Evolutionary conservation across 495 filamentous ascomycete species (phyloP), one percentile per base, ranked within the genome.

Genomic region (Penicillium waksmanii): DNA sequence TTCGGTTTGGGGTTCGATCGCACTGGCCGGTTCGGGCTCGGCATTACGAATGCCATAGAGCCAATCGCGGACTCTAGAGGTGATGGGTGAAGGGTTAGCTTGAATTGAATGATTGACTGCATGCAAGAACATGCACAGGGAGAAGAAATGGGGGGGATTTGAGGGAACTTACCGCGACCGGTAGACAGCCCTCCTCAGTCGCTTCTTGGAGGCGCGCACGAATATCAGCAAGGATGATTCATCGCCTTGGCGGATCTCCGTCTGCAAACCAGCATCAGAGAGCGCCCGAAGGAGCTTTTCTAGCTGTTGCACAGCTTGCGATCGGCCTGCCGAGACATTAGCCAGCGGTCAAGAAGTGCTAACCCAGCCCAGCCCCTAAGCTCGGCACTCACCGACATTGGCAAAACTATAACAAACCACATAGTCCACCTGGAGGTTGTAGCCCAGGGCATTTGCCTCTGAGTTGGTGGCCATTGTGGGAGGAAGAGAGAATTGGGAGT

Each of bases 51-150:
- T 89, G 34, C 95, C 92, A 75, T 93, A 89, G 25, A 98, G 88
- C 95, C 95, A 98, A 77, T 98, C 96, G 66, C 92, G 92, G 48
- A 97, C 87, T 51, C 95, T 92, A 38, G 15, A 44, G n/a, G 8
- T 19, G n/a, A 44, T n/a, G 42, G 42, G 15, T 44, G 3, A 44
- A n/a, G 42, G 4, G 17, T 44, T 9, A 18, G 42, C 8, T 31
- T 13, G 36, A 15, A n/a, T 13, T 12, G 36, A 2, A n/a, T 15
- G 15, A n/a, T 1, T 0, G 68, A 57, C 11, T 38, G 5, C 8
- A 5, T 12, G 10, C n/a, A 17, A 3, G 10, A 23, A 42, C 15
- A 2, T 27, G 19, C 15, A 12, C 21, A 44, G 27, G 27, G 8
- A 2, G n/a, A 43, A 15, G 6, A 42, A 40, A 15, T n/a, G 18